Percentiles rank a stretch among this genome's conserved stretches.
phyloP scores from a whole-genome alignment of 306 rosid genomes.

The Lotus japonicus region DNA sequence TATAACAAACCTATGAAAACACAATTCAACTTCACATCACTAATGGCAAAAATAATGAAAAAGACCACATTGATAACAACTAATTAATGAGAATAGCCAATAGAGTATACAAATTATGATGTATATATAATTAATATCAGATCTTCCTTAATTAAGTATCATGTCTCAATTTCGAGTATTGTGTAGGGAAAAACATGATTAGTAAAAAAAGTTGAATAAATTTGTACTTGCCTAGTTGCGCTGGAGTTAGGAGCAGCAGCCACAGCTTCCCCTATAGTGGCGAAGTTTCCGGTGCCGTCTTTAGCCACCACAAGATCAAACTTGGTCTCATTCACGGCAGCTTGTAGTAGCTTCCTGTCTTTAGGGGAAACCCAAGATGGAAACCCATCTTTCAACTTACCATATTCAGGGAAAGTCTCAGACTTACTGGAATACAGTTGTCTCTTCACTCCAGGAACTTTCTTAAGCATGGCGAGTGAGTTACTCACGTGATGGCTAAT shows the following conservation, averaged over 20 bases:
- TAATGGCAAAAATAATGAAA: not conserved
- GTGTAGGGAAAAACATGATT: too few relatives aligned
- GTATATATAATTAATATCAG: too few relatives aligned
- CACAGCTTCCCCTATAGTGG: slow-evolving; percentile 56
- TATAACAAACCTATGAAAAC: slow-evolving; percentile 56
- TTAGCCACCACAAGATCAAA: slow-evolving; percentile 66
- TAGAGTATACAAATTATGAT: too few relatives aligned
- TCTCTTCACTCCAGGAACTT: slow-evolving; percentile 33
- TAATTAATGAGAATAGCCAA: too few relatives aligned
- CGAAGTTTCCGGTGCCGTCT: slow-evolving; percentile 79
- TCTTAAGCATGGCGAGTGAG: slow-evolving; percentile 63
- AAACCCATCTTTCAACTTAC: slow-evolving; percentile 42
- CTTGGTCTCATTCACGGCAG: slow-evolving; percentile 33
- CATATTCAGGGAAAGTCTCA: slow-evolving; percentile 48
- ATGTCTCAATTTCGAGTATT: too few relatives aligned
- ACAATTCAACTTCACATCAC: not conserved
- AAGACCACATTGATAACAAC: not conserved
- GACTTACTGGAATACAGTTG: not conserved
- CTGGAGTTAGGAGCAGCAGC: slow-evolving; percentile 79
- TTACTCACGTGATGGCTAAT: slow-evolving; percentile 59
- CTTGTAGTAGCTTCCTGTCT: slow-evolving; percentile 52
- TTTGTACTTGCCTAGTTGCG: slow-evolving; percentile 47
- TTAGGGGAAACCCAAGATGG: slow-evolving; percentile 53
- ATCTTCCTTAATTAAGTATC: too few relatives aligned
- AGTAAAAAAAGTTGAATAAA: too few relatives aligned